These are phyloP conservation scores for Arthrobotrys entomopaga DNA, from an alignment of 2,329 filamentous ascomycete species.

Conservation along the genomic window DNA sequence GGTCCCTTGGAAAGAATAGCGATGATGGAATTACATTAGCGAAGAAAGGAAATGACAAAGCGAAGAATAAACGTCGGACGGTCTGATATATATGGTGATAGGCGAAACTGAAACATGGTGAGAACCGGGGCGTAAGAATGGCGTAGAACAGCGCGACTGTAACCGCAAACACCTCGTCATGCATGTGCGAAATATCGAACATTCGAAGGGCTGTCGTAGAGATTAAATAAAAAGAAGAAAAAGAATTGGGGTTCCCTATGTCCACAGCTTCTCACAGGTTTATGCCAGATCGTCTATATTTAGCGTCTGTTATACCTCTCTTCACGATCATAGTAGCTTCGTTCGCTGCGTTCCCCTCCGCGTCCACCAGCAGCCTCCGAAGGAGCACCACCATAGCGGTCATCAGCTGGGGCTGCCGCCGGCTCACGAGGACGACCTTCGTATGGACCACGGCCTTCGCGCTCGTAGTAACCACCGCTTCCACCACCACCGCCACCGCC, in stretches of 20 bases:
- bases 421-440: constrained; percentile 60
- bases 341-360: constrained; percentile 62
- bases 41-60: constrained; percentile 39
- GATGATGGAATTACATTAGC: constrained; percentile 48
- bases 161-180: constrained; percentile 3
- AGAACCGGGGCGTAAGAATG: constrained; percentile 38
- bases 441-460: constrained; percentile 62
- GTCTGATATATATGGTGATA: constrained; percentile 20
- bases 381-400: constrained; percentile 51
- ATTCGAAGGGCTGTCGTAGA: constrained; percentile 13
- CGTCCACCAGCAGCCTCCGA: constrained; percentile 62
- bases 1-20: constrained; percentile 49
- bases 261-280: constrained; percentile 31
- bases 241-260: constrained; percentile 21
- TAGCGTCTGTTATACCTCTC: constrained; percentile 58
- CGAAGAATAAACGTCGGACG: constrained; percentile 34
- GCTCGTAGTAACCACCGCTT: constrained; percentile 66
- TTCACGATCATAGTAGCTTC: constrained; percentile 62
- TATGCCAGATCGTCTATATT: constrained; percentile 52
- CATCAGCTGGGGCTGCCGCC: constrained; percentile 60
- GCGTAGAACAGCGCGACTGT: constrained; percentile 35
- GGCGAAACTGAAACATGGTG: constrained; percentile 19
- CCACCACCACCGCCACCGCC: constrained; percentile 63
- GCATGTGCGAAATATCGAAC: constrained; percentile 17
- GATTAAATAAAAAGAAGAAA: constrained; percentile 9